Percentiles rank a stretch among this genome's conserved stretches.
These are phyloP conservation scores for Monilinia aucupariae DNA, from an alignment of 2,329 filamentous ascomycete genomes.

Conservation along the genomic window DNA sequence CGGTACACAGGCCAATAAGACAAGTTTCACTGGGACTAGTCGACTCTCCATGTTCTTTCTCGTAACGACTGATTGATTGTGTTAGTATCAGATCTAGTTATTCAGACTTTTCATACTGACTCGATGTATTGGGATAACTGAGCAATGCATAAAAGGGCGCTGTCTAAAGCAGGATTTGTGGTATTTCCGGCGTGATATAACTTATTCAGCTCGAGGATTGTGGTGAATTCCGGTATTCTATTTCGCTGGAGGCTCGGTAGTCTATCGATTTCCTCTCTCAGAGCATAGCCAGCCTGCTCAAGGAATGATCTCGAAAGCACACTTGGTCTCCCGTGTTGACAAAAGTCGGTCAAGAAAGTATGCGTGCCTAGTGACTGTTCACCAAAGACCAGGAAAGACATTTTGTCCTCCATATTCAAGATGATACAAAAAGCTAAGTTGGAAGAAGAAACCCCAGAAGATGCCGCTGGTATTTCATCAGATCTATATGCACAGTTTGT, in stretches of 20 bases:
- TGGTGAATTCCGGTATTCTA: slow-evolving; percentile 56
- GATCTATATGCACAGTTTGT: slow-evolving; percentile 10
- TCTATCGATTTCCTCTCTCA: slow-evolving; percentile 55
- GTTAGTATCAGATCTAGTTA: not conserved
- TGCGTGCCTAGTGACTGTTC: slow-evolving; percentile 67
- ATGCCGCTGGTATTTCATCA: slow-evolving; percentile 14
- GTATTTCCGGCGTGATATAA: slow-evolving; percentile 52
- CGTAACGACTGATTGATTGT: slow-evolving; percentile 1
- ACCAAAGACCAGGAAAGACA: slow-evolving; percentile 60
- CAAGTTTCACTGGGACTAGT: slow-evolving; percentile 12
- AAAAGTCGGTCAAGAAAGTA: slow-evolving; percentile 53
- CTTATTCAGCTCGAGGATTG: slow-evolving; percentile 59
- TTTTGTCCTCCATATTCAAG: slow-evolving; percentile 32
- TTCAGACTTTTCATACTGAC: slow-evolving; percentile 39
- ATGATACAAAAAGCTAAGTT: slow-evolving; percentile 14
- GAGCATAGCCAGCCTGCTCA: slow-evolving; percentile 50
- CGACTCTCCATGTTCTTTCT: slow-evolving; percentile 14
- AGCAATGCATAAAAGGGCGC: slow-evolving; percentile 57
- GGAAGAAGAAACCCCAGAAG: not conserved
- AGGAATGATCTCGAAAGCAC: slow-evolving; percentile 57
- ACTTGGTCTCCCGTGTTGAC: slow-evolving; percentile 42
- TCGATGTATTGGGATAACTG: slow-evolving; percentile 66
- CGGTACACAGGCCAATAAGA: slow-evolving; percentile 16
- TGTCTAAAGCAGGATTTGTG: slow-evolving; percentile 59
- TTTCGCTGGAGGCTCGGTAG: slow-evolving; percentile 53